Percentiles rank a stretch among this genome's conserved stretches.
Evolutionary conservation across 106 monocot species (phyloP).

Genomic region (Dendrobium chrysotoxum): DNA sequence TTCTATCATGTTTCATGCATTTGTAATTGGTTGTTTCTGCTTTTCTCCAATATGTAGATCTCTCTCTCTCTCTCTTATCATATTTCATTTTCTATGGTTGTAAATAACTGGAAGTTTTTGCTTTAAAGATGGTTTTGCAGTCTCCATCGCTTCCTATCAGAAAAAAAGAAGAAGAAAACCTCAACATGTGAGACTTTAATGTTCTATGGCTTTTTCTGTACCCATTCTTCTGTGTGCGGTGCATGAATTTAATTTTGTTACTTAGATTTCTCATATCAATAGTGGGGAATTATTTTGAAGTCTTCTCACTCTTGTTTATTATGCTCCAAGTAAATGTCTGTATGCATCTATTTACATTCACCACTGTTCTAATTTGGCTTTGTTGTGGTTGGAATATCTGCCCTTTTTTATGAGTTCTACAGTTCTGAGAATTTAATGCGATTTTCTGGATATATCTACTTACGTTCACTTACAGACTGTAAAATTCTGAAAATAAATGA

Average conservation of each 20-base stretch:
- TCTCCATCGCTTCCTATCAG: neutral
- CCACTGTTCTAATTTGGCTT: no score
- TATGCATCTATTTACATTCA: neutral
- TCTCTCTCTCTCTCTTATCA: neutral
- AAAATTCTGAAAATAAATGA: no score
- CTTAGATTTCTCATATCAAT: neutral
- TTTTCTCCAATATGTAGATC: neutral
- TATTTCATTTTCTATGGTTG: neutral
- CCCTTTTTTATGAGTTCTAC: neutral
- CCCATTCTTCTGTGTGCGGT: neutral
- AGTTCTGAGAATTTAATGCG: neutral
- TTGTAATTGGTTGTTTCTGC: neutral
- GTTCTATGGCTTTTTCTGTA: neutral
- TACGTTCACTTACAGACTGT: no score
- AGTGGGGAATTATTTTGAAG: neutral
- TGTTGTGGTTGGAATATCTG: neutral
- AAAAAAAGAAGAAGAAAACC: neutral
- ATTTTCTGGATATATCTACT: neutral
- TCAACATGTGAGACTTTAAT: slow-evolving; percentile 4
- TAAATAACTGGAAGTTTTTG: neutral
- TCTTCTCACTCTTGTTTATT: no score
- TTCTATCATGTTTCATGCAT: neutral
- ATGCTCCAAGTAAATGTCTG: neutral
- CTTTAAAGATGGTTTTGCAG: neutral
- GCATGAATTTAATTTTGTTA: neutral